Percentiles rank a stretch among this genome's conserved stretches.
phyloP scores from a whole-genome alignment of 495 filamentous ascomycete species.

The Delitschia confertaspora region DNA sequence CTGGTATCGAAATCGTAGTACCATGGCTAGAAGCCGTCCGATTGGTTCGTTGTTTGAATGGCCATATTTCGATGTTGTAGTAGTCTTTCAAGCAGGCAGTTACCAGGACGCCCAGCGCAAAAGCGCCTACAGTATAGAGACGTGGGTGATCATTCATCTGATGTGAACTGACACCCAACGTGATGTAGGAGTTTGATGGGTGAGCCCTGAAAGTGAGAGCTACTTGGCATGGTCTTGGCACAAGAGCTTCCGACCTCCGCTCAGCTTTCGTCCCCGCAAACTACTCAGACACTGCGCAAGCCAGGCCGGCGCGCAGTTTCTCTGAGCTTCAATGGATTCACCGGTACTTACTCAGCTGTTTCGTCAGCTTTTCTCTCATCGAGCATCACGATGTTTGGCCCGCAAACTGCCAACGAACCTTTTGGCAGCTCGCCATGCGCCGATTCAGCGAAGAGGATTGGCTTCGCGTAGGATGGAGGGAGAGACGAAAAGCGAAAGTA shows the following conservation, averaged over 20 bases:
- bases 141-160: constrained; percentile 21
- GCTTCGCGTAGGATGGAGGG: constrained; percentile 4
- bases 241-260: neutral
- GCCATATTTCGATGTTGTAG: no score
- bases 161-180: no score
- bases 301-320: neutral
- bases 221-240: constrained; percentile 8
- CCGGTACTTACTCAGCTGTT: constrained; percentile 69
- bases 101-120: constrained; percentile 60
- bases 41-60: no score
- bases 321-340: constrained; percentile 61
- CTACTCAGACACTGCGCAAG: neutral
- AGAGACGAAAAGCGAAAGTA: constrained; percentile 37
- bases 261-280: neutral
- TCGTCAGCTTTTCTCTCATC: constrained; percentile 68
- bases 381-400: constrained; percentile 40
- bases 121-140: constrained; percentile 46
- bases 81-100: constrained; percentile 71
- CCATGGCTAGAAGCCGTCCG: no score
- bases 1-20: no score
- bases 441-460: constrained; percentile 12
- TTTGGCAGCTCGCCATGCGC: constrained; percentile 3
- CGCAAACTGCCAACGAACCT: constrained; percentile 11
- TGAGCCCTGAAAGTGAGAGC: neutral
- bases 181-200: neutral